Percentiles rank a stretch among this genome's conserved stretches.
Evolutionary conservation across 805 yeast species (phyloP).

Genomic region (Wickerhamiella allomyrinae): DNA sequence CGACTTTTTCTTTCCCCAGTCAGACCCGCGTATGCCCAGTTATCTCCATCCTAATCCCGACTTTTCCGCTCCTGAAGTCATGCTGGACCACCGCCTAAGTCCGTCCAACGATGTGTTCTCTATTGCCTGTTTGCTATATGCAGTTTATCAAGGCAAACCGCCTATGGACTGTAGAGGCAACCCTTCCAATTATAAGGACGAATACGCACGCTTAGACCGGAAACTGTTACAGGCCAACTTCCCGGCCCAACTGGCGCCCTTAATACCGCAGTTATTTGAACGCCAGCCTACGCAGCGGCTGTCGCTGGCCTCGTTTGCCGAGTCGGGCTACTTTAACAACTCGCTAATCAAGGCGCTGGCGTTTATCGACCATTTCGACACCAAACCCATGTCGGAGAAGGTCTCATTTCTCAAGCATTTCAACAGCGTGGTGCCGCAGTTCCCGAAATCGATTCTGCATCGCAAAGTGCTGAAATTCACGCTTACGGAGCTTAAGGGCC

Average conservation of each 20-base stretch:
- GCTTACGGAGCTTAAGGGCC: slow-evolving; percentile 31
- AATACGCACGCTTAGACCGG: slow-evolving; percentile 27
- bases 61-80: slow-evolving; percentile 73
- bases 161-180: slow-evolving; percentile 37
- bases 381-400: slow-evolving; percentile 56
- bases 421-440: slow-evolving; percentile 36
- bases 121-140: slow-evolving; percentile 61
- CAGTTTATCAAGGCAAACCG: slow-evolving; percentile 41
- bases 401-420: slow-evolving; percentile 54
- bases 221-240: slow-evolving; percentile 14
- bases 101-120: slow-evolving; percentile 73
- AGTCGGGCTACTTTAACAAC: slow-evolving; percentile 64
- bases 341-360: slow-evolving; percentile 68
- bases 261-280: slow-evolving; percentile 18
- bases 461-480: slow-evolving; percentile 66
- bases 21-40: slow-evolving; percentile 60
- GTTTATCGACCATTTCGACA: slow-evolving; percentile 69
- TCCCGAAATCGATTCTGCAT: slow-evolving; percentile 42
- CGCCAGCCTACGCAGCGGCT: slow-evolving; percentile 44
- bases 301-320: slow-evolving; percentile 52
- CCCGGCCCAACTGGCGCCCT: slow-evolving; percentile 26
- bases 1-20: slow-evolving; percentile 54
- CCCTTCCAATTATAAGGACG: slow-evolving; percentile 36
- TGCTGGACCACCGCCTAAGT: slow-evolving; percentile 47
- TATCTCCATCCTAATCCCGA: slow-evolving; percentile 58